A percentile compares a stretch with the other conserved stretches of the same genome.
These are phyloP conservation scores for Trebouxia sp. DNA, from an alignment of 139 green algal genomes.

Conservation along the genomic window DNA sequence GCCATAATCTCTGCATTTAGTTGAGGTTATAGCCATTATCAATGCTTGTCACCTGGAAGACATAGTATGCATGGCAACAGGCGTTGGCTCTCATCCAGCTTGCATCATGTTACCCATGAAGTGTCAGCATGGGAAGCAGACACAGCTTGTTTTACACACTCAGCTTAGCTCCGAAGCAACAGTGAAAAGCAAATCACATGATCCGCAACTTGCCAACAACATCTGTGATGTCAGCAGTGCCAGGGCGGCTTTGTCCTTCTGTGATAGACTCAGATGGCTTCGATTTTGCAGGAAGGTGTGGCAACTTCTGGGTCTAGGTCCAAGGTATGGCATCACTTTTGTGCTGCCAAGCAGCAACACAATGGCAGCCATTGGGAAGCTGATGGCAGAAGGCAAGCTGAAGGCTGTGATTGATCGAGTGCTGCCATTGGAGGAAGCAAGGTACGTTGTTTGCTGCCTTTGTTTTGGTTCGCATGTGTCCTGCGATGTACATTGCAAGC, in stretches of 20 bases:
- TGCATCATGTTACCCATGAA: too few species aligned
- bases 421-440: background rate
- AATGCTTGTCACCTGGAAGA: constrained; percentile 64
- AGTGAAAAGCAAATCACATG: too few species aligned
- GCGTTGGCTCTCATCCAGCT: too few species aligned
- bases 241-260: too few species aligned
- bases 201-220: too few species aligned
- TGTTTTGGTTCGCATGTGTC: too few species aligned
- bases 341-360: background rate
- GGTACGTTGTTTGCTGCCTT: background rate
- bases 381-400: constrained; percentile 1
- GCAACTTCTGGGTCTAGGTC: background rate
- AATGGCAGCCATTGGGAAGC: background rate
- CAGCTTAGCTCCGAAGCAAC: too few species aligned
- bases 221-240: too few species aligned
- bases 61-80: too few species aligned
- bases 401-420: background rate
- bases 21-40: constrained; percentile 61
- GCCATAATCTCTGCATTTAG: constrained; percentile 67
- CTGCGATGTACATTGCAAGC: too few species aligned
- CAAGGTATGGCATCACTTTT: background rate
- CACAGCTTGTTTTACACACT: too few species aligned
- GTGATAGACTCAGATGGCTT: background rate
- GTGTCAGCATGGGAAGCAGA: too few species aligned
- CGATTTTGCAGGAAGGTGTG: background rate